Base-by-base conservation (phyloP, 2,329 filamentous ascomycete species). In the Teratosphaeria zuluensis region DNA sequence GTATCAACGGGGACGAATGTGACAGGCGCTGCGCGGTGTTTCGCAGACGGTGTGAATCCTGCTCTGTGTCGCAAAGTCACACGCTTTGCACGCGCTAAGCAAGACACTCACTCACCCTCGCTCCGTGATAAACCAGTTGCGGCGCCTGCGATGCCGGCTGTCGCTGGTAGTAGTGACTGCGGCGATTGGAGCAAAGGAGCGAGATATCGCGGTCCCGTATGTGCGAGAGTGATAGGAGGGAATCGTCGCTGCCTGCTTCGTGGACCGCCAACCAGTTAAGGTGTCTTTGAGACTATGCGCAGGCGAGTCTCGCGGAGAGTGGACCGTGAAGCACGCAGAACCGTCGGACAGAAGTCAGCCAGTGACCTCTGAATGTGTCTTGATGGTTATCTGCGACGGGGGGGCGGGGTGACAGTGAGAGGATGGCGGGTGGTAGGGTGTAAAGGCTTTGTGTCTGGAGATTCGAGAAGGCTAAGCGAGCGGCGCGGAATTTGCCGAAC, bases 251-350 rank as follows among this genome's bases (percentile, higher is more conserved):
- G 59, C 59, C 68, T 64, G 62, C 59, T 58, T 66, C 59, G 62
- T 62, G 62, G 66, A 64, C 67, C 67, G 57, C 60, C 56, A 78
- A 84, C 83, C 82, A 85, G 78, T 83, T 67, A 85, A 85, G 83
- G 83, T 77, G 79, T 85, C 83, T 78, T 78, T 69, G 72, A 75
- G 66, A 68, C 58, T 35, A 21, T 53, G 55, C 54, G 58, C 59
- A 52, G 61, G 56, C 59, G 59, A 56, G 58, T 67, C 67, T 71
- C 68, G 63, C 64, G 68, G 66, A 68, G 62, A 58, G 59, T 58
- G 66, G 64, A 64, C 66, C 65, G 57, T 35, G 35, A 46, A 58
- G 51, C 53, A 35, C 51, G 56, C 51, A 46, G 28, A 46, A 28
- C 30, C 48, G 48, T 55, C 7, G 4, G 51, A 31, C 53, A 30